Evolutionary conservation across 2,329 filamentous ascomycete genomes (phyloP).

Genomic region (Orbilia brochopaga): DNA sequence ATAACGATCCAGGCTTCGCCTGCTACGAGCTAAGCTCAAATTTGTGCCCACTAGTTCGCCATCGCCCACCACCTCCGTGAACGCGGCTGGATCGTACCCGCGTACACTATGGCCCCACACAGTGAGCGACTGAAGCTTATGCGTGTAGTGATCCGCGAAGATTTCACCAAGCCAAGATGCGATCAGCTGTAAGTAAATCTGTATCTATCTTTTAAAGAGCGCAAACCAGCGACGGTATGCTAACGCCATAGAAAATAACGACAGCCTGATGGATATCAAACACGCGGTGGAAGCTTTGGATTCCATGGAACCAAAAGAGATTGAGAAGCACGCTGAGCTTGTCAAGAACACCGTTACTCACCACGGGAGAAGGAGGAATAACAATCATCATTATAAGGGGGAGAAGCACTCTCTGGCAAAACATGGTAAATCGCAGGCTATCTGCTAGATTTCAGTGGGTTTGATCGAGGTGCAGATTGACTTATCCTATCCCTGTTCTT

Average conservation of each 20-base stretch:
- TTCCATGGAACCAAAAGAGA: constrained; percentile 73
- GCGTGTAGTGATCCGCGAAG: constrained; percentile 88
- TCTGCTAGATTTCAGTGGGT: constrained; percentile 17
- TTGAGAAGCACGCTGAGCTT: constrained; percentile 67
- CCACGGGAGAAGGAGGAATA: constrained; percentile 58
- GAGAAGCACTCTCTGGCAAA: constrained; percentile 76
- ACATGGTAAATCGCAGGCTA: constrained; percentile 70
- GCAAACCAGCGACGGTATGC: background rate
- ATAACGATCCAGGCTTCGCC: background rate
- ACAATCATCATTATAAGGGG: constrained; percentile 65
- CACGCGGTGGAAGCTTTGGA: constrained; percentile 74
- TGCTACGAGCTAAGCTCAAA: background rate
- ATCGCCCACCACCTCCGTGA: constrained; percentile 84
- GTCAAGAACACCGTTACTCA: constrained; percentile 64
- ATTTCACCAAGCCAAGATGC: constrained; percentile 82
- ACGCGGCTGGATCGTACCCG: constrained; percentile 89
- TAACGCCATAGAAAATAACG: background rate
- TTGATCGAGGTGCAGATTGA: background rate
- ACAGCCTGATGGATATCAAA: constrained; percentile 73
- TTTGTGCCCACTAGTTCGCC: constrained; percentile 73
- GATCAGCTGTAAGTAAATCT: constrained; percentile 66
- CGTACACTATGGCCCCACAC: constrained; percentile 95
- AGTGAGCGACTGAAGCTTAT: constrained; percentile 85
- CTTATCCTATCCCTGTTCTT: background rate
- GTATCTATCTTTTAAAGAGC: too few relatives aligned